Percentiles rank a stretch among this genome's conserved stretches.
Conservation (phyloP, 2,329 filamentous ascomycete species). For the Didymella glomerata region DNA sequence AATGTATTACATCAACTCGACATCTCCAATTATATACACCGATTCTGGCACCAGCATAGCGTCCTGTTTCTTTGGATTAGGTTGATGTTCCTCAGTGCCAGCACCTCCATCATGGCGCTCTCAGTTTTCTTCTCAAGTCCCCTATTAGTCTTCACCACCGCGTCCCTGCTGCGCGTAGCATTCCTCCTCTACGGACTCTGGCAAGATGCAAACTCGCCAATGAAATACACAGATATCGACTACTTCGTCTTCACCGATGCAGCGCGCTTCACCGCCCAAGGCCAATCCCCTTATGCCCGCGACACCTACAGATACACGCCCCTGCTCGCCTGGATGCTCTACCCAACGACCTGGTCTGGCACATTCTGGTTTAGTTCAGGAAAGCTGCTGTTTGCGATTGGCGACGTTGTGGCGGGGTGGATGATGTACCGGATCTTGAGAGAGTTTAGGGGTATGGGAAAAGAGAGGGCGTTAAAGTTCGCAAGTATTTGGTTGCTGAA, state of each 20-base stretch:
- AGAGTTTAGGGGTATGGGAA: conserved; percentile 45
- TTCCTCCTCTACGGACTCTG: conserved; percentile 89
- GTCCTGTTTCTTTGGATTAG: neutral
- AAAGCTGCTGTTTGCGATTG: conserved; percentile 83
- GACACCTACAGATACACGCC: conserved; percentile 98
- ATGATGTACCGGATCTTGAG: conserved; percentile 69
- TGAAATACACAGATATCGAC: conserved; percentile 99
- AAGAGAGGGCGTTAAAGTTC: conserved; percentile 70
- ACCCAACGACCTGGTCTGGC: conserved; percentile 74
- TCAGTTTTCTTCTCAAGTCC: conserved; percentile 47
- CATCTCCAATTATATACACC: conserved; percentile 1
- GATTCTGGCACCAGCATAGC: neutral
- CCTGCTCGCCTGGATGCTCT: conserved; percentile 86
- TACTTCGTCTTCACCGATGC: conserved; percentile 99
- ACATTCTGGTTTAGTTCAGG: conserved; percentile 79
- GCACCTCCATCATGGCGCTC: conserved; percentile 32
- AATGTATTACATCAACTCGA: neutral
- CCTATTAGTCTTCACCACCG: conserved; percentile 52
- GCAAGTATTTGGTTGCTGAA: conserved; percentile 93
- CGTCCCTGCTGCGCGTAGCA: conserved; percentile 70
- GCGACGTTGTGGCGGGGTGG: conserved; percentile 86
- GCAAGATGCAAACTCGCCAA: conserved; percentile 88
- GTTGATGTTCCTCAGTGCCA: neutral
- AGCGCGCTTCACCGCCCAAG: conserved; percentile 75
- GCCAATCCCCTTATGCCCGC: conserved; percentile 79